Evolutionary conservation across 371 early-diverging fungal species (phyloP).

Genomic region (Circinella umbellata): DNA sequence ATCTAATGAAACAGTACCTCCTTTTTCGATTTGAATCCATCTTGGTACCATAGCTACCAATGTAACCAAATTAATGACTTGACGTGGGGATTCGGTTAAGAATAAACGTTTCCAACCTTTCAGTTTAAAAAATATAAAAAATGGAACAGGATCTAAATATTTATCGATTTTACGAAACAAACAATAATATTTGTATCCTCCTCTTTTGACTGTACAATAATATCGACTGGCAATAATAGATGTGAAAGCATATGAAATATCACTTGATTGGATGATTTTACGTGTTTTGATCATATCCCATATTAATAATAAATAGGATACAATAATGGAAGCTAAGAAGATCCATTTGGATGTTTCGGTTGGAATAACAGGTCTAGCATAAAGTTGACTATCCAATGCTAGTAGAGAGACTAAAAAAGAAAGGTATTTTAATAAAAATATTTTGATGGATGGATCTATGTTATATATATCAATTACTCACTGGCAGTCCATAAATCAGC

Average conservation of each 20-base stretch:
- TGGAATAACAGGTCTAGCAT: slow-evolving; percentile 33
- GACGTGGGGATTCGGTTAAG: slow-evolving; percentile 87
- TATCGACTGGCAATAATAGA: slow-evolving; percentile 73
- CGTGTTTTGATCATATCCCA: slow-evolving; percentile 78
- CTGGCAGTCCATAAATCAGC: slow-evolving; percentile 76
- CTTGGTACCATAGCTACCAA: slow-evolving; percentile 31
- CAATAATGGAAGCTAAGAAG: slow-evolving; percentile 71
- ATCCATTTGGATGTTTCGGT: slow-evolving; percentile 57
- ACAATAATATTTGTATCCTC: slow-evolving; percentile 78
- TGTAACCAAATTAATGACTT: slow-evolving; percentile 63
- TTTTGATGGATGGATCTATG: neutral
- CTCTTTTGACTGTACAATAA: slow-evolving; percentile 40
- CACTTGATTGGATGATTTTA: slow-evolving; percentile 63
- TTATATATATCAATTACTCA: slow-evolving; percentile 15
- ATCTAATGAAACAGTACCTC: slow-evolving; percentile 19
- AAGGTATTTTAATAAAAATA: slow-evolving; percentile 1
- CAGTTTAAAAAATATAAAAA: slow-evolving; percentile 85
- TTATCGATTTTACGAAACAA: slow-evolving; percentile 78
- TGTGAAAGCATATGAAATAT: slow-evolving; percentile 84
- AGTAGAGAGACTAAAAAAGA: slow-evolving; percentile 16
- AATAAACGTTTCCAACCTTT: slow-evolving; percentile 89
- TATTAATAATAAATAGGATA: slow-evolving; percentile 69
- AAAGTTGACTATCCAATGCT: slow-evolving; percentile 15
- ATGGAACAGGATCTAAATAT: slow-evolving; percentile 72
- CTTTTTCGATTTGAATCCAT: slow-evolving; percentile 35